Conservation (phyloP, 2,329 filamentous ascomycete genomes). For the Aureobasidium sp. region DNA sequence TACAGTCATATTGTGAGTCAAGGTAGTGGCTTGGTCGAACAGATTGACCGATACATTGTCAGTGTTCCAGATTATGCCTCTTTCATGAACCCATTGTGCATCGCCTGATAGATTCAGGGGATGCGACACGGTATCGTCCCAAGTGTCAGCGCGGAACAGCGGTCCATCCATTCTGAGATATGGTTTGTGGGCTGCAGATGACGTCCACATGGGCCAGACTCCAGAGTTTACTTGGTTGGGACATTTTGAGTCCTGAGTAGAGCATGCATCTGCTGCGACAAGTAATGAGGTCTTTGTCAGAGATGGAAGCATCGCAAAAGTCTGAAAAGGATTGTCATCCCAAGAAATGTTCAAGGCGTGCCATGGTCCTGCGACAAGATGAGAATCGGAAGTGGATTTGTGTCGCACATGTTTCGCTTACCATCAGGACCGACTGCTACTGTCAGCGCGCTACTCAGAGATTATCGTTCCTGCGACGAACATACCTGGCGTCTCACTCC, state of each 20-base stretch:
- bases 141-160: not conserved
- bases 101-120: not conserved
- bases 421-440: constrained; percentile 4
- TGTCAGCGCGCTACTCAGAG: not conserved
- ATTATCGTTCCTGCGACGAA: not conserved
- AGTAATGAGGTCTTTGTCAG: constrained; percentile 2
- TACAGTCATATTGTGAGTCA: constrained; percentile 1
- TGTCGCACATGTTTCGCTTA: not conserved
- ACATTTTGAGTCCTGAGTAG: not conserved
- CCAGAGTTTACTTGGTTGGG: not conserved
- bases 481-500: constrained; percentile 5
- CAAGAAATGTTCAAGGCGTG: not conserved
- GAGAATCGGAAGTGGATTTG: no score
- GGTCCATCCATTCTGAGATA: not conserved
- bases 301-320: constrained; percentile 3
- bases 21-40: not conserved
- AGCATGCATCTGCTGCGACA: constrained; percentile 1
- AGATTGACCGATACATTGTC: not conserved
- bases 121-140: constrained; percentile 4
- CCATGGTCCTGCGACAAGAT: not conserved
- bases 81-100: not conserved
- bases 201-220: constrained; percentile 7
- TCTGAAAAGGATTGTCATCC: not conserved
- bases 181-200: not conserved
- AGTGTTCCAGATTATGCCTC: not conserved